phyloP scores from a whole-genome alignment of 202 grass and related monocot species.

The Alloteropsis angusta region DNA sequence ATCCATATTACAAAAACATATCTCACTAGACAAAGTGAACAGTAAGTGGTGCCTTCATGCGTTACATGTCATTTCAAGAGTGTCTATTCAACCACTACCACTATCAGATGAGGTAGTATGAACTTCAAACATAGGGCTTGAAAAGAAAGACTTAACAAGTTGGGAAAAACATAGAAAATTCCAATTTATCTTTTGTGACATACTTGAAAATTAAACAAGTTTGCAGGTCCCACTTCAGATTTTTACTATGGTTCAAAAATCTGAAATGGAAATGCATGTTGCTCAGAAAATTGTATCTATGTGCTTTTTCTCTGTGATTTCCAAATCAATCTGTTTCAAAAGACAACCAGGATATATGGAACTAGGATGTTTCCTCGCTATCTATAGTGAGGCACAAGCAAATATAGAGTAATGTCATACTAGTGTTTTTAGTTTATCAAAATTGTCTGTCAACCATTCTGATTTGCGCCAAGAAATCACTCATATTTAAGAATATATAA shows the following conservation, averaged over 20 bases:
- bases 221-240: neutral
- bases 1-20: conserved; percentile 7
- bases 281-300: neutral
- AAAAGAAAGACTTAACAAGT: neutral
- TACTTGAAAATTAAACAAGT: neutral
- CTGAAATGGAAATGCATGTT: neutral
- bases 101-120: neutral
- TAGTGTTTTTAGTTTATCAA: neutral
- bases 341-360: neutral
- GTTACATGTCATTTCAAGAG: neutral
- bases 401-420: neutral
- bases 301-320: neutral
- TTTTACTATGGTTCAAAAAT: neutral
- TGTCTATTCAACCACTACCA: conserved; percentile 3
- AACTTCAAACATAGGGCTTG: neutral
- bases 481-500: neutral
- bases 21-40: neutral
- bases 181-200: neutral
- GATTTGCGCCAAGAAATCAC: neutral
- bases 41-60: neutral
- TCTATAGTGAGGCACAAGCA: neutral
- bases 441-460: neutral
- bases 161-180: neutral
- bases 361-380: neutral
- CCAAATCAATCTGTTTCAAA: neutral